Base-by-base conservation (phyloP, 2,329 filamentous ascomycete species). In the Pseudocercospora macadamiae region DNA sequence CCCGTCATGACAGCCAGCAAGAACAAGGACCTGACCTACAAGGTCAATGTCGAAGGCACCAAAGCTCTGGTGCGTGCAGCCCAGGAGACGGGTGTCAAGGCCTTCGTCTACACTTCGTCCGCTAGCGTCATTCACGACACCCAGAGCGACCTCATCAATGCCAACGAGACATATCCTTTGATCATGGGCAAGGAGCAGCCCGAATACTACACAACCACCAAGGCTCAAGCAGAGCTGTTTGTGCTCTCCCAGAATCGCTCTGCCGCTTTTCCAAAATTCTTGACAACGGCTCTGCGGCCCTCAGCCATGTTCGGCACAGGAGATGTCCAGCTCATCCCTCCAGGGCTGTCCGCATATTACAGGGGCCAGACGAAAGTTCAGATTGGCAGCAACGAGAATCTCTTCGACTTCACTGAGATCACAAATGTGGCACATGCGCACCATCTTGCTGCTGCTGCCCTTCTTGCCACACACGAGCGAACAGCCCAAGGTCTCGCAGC, bases 401-500 rank as follows among this genome's bases (percentile, higher is more conserved):
- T 82, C 2, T 83, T 81, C 71, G 81, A 83, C 68, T 82, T 80
- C 61, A 81, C 79, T 34, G 82, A 82, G 64, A 77, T 81, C 44
- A 79, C 74, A 37, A 83, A 83, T 66, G 76, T 82, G 12, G 79
- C 79, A 2, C 76, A 82, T 64, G 81, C 77, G 0, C 81, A 84
- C 62, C 70, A 83, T 51, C 75, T 83, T 10, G 80, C 79, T 2
- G 75, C 78, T 0, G 72, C 77, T 12, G 81, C 80, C 0, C 77
- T 85, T 0, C 74, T 83, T 18, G 71, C 74, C 3, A 79, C 78
- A 4, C 68, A 74, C 62, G 73, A 75, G 51, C 70, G 73, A 25
- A 65, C 69, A 53, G 61, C 64, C 14, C 60, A 57, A 21, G 71
- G 64, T 23, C 64, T 65, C n/a, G 63, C 66, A n/a, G 69, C 73